A percentile compares a stretch with the other conserved stretches of the same genome.
These are phyloP conservation scores for Hymenoscyphus infarciens DNA, from an alignment of 2,329 filamentous ascomycete genomes.

Conservation along the genomic window DNA sequence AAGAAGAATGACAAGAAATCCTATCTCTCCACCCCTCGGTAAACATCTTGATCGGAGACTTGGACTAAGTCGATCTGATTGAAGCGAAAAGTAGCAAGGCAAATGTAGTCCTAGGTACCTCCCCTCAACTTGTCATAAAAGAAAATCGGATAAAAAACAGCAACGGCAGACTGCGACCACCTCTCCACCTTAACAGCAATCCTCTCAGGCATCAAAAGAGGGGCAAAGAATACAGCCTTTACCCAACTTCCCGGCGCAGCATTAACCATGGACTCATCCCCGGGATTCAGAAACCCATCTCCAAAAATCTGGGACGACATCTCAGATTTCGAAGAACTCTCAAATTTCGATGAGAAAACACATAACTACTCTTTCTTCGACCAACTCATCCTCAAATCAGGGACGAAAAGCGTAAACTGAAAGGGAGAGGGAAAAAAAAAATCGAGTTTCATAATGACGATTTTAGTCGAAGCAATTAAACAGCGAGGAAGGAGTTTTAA, in stretches of 20 bases:
- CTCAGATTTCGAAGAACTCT: conserved; percentile 42
- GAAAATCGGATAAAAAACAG: not conserved
- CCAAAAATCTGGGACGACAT: conserved; percentile 45
- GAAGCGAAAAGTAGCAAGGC: conserved; percentile 16
- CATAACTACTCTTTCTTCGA: too few relatives aligned
- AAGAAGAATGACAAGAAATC: conserved; percentile 17
- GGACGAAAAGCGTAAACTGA: conserved; percentile 35
- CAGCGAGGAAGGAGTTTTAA: conserved; percentile 45
- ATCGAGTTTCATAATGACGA: conserved; percentile 47
- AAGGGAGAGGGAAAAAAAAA: conserved; percentile 49
- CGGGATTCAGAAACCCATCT: conserved; percentile 23
- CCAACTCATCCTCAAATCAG: too few relatives aligned
- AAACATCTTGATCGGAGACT: conserved; percentile 16
- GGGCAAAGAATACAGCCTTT: conserved; percentile 11
- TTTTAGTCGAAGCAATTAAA: conserved; percentile 42
- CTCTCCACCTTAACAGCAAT: conserved; percentile 8
- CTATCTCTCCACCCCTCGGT: conserved; percentile 13
- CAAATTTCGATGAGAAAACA: conserved; percentile 39
- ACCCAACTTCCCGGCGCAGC: conserved; percentile 22
- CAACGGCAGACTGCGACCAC: conserved; percentile 17
- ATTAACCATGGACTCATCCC: conserved; percentile 6
- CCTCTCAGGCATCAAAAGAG: conserved; percentile 14
- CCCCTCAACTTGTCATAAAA: not conserved
- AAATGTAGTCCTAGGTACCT: conserved; percentile 19
- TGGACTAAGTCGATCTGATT: conserved; percentile 16